phyloP scores from a whole-genome alignment of 768 basidiomycete species.

The Butyriboletus loyo region DNA sequence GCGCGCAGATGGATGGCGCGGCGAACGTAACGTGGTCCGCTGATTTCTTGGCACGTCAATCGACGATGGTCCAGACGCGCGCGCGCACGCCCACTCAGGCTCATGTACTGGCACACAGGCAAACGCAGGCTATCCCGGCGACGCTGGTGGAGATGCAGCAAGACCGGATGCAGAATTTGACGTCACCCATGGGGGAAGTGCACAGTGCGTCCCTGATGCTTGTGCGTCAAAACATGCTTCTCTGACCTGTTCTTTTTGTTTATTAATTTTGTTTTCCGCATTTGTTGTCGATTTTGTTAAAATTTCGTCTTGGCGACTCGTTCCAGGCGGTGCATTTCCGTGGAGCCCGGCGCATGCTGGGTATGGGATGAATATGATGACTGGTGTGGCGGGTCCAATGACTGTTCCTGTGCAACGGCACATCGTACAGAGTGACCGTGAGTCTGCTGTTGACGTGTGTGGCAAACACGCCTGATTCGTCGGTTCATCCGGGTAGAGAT shows the following conservation, averaged over 20 bases:
- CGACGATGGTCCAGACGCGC: constrained; percentile 5
- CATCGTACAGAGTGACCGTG: constrained; percentile 42
- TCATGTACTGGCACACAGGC: constrained; percentile 11
- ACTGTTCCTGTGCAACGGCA: constrained; percentile 21
- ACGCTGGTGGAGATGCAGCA: constrained; percentile 13
- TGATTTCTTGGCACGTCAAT: constrained; percentile 49
- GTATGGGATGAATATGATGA: constrained; percentile 40
- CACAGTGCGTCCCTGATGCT: constrained; percentile 16
- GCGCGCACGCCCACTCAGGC: background rate
- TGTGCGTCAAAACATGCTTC: background rate
- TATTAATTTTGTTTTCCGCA: background rate
- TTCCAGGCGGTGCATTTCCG: constrained; percentile 34
- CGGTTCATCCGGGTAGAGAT: constrained; percentile 10
- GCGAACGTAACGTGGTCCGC: constrained; percentile 51
- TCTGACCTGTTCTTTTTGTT: background rate
- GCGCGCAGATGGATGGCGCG: constrained; percentile 16
- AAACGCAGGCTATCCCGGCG: constrained; percentile 1
- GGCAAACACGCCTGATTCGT: background rate
- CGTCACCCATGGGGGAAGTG: constrained; percentile 2
- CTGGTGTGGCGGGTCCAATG: constrained; percentile 25
- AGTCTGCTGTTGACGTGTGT: constrained; percentile 16
- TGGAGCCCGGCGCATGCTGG: constrained; percentile 40
- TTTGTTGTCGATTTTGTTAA: background rate
- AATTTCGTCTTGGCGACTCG: background rate
- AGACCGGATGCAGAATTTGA: constrained; percentile 4